phyloP scores from a whole-genome alignment of 345 rosid genomes.

The Linum trigynum region DNA sequence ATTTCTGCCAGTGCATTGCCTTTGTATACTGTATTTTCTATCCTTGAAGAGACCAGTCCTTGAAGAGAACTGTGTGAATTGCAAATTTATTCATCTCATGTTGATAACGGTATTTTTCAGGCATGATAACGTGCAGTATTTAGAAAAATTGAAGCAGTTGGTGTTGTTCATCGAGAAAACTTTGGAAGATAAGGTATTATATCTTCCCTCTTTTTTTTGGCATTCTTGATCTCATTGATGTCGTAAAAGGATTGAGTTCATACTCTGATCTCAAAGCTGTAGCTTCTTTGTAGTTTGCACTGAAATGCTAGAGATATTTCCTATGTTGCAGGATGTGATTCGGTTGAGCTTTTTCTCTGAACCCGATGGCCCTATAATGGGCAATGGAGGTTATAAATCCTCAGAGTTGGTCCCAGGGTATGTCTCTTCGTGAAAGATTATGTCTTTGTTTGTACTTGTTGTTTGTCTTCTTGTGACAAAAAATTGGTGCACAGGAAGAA shows the following conservation, averaged over 20 bases:
- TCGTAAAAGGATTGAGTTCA: neutral
- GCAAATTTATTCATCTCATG: constrained; percentile 15
- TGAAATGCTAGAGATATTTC: neutral
- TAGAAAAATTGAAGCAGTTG: constrained; percentile 92
- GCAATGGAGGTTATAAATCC: constrained; percentile 77
- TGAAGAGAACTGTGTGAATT: constrained; percentile 9
- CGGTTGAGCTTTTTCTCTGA: constrained; percentile 71
- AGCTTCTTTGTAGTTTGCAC: neutral
- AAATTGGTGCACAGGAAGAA: constrained; percentile 44
- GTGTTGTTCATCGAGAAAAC: constrained; percentile 67
- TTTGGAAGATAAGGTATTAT: constrained; percentile 70
- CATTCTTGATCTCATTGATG: neutral
- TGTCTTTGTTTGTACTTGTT: constrained; percentile 11
- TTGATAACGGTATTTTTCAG: constrained; percentile 38
- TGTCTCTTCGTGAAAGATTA: constrained; percentile 14
- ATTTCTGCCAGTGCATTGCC: too few species aligned
- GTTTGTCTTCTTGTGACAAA: constrained; percentile 2
- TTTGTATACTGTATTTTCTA: neutral
- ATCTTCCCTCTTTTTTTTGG: constrained; percentile 3
- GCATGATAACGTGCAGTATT: constrained; percentile 79
- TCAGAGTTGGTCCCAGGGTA: constrained; percentile 85
- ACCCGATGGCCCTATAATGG: constrained; percentile 92
- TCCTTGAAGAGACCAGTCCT: constrained; percentile 2
- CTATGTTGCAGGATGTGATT: constrained; percentile 45
- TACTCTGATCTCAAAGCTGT: neutral